Conservation (phyloP, 176 grass and related monocot genomes). For the Coix lacrymajobi region DNA sequence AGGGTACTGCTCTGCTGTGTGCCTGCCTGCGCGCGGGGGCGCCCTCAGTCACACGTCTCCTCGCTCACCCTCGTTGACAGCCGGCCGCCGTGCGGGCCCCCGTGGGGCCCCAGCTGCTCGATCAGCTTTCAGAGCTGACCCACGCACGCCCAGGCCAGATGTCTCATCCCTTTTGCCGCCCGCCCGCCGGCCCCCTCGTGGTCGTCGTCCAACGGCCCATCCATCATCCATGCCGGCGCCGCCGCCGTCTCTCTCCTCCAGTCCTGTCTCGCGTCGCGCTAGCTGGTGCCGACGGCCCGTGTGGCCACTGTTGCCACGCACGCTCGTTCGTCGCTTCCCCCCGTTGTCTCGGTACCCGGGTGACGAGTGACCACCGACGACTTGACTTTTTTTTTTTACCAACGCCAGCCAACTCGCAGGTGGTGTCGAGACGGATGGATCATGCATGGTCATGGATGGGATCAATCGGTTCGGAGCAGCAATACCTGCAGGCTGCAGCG, state of each 20-base stretch:
- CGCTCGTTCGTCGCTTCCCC: not conserved
- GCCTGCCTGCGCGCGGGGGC: not conserved
- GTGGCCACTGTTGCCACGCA: not conserved
- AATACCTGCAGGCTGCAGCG: not conserved
- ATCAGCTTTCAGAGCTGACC: not conserved
- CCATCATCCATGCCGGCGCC: not conserved
- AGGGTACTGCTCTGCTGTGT: no score
- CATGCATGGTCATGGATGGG: not conserved
- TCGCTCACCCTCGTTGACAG: not conserved
- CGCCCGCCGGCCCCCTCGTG: no score
- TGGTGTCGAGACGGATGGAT: no score
- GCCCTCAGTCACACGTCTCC: conserved; percentile 7
- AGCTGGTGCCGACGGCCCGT: no score
- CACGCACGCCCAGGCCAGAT: no score
- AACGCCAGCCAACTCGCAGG: no score
- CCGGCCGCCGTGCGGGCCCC: not conserved
- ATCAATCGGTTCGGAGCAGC: no score
- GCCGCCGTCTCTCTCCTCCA: not conserved
- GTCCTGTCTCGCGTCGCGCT: not conserved
- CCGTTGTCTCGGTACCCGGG: not conserved
- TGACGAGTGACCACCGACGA: not conserved
- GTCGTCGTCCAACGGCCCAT: not conserved
- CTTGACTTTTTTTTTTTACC: no score
- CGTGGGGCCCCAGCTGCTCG: not conserved
- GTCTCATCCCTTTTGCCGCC: conserved; percentile 2